Evolutionary conservation across 2,329 filamentous ascomycete species (phyloP), one percentile per base, ranked within the genome.

Genomic region (Magnaporthiopsis poae): DNA sequence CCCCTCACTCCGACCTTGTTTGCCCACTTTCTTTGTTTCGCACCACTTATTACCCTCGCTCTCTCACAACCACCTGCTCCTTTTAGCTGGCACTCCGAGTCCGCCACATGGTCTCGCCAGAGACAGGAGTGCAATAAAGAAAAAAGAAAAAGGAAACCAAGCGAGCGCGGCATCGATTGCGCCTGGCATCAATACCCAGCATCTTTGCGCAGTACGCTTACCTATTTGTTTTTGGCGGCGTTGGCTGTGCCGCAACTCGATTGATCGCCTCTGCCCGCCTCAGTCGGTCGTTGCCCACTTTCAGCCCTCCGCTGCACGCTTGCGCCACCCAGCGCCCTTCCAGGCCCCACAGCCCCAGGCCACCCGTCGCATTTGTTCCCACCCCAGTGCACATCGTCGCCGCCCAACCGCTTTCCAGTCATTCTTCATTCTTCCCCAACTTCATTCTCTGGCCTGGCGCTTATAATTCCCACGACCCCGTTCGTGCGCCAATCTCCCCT

Each of bases 41-140:
- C 31, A 25, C 29, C 61, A 25, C 46, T 31, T 31, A 31, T 31
- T 25, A 18, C 7, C 46, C n/a, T 25, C 46, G 46, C 46, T 12
- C 35, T 36, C 46, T 35, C 61, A 21, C n/a, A 8, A n/a, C 31
- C 61, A 11, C 61, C 61, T 36, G 70, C 9, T 63, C 67, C 21
- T 72, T 72, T 60, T 68, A 71, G 70, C 68, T 69, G 66, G n/a
- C 46, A n/a, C 68, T 71, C 25, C n/a, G 15, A 18, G 25, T 13
- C 13, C 31, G 31, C 60, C 15, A 27, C 15, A 61, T 3, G 9
- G 3, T 12, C 60, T 8, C 27, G 25, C 12, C 7, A n/a, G n/a
- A 56, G 13, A 25, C 15, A 56, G 21, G 25, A 56, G 3, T 18
- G 21, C 13, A 4, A 56, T 9, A 25, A 21, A 56, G 12, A 9